A percentile compares a stretch with the other conserved stretches of the same genome.
Conservation (phyloP, 2,329 filamentous ascomycete species). For the Alternaria triticina region DNA sequence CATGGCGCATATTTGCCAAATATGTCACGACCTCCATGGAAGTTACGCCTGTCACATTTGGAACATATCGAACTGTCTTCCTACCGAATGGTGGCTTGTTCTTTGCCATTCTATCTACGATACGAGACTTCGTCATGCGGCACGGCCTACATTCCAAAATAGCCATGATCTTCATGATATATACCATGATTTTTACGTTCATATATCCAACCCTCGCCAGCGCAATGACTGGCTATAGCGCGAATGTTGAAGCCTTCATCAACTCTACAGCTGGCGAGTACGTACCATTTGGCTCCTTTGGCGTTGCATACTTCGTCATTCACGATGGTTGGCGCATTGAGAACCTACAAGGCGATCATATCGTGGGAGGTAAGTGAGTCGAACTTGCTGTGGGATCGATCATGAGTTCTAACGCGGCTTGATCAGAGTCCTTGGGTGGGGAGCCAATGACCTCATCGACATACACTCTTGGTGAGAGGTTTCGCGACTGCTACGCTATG, state of each 20-base stretch:
- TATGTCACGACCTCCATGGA: slow-evolving; percentile 33
- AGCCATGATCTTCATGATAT: slow-evolving; percentile 28
- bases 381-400: too few species aligned
- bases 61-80: slow-evolving; percentile 24
- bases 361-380: too few species aligned
- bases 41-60: slow-evolving; percentile 21
- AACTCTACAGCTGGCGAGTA: too few species aligned
- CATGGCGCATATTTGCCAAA: slow-evolving; percentile 22
- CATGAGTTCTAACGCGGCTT: too few species aligned
- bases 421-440: too few species aligned
- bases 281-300: too few species aligned
- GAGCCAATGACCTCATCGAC: too few species aligned
- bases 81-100: slow-evolving; percentile 13
- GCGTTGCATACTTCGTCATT: slow-evolving; percentile 10
- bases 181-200: slow-evolving; percentile 21
- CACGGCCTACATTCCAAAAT: slow-evolving; percentile 19
- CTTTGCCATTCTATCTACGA: background rate
- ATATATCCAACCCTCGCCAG: slow-evolving; percentile 25
- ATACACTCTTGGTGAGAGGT: too few species aligned
- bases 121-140: slow-evolving; percentile 12
- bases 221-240: slow-evolving; percentile 29
- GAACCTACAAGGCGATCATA: too few species aligned
- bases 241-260: too few species aligned
- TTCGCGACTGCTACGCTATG: too few species aligned
- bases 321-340: slow-evolving; percentile 23